phyloP scores from a whole-genome alignment of 805 yeast species.

The Starmerella apis region DNA sequence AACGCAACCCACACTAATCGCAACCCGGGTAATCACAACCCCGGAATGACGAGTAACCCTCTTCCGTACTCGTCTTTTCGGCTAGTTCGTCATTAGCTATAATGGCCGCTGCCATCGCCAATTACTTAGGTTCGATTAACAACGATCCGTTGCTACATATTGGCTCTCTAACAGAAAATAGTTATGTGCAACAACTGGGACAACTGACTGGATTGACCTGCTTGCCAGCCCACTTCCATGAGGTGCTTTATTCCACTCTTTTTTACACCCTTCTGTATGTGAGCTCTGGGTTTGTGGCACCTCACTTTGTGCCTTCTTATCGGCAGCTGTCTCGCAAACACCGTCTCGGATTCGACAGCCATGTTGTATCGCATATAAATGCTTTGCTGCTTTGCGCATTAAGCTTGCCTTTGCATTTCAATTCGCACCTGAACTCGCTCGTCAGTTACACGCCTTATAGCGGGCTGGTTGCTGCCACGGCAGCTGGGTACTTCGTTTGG shows the following conservation, averaged over 20 bases:
- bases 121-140: constrained; percentile 30
- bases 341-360: constrained; percentile 75
- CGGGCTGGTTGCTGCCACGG: constrained; percentile 59
- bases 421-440: constrained; percentile 47
- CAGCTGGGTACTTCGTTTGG: constrained; percentile 87
- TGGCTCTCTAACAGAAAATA: constrained; percentile 12
- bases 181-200: constrained; percentile 11
- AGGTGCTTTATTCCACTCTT: constrained; percentile 47
- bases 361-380: constrained; percentile 80
- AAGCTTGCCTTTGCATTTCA: constrained; percentile 56
- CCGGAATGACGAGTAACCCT: neutral
- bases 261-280: constrained; percentile 49
- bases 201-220: constrained; percentile 24
- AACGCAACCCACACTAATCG: neutral
- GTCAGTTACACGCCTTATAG: constrained; percentile 67
- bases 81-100: neutral
- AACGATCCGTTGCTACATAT: constrained; percentile 23
- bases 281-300: constrained; percentile 28
- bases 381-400: constrained; percentile 52
- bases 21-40: neutral
- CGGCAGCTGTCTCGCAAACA: constrained; percentile 37
- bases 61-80: neutral
- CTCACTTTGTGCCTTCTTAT: constrained; percentile 42
- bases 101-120: neutral
- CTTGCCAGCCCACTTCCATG: constrained; percentile 45